Conservation (phyloP, 108 stramenopile genomes). For the Cyclotella cryptica region DNA sequence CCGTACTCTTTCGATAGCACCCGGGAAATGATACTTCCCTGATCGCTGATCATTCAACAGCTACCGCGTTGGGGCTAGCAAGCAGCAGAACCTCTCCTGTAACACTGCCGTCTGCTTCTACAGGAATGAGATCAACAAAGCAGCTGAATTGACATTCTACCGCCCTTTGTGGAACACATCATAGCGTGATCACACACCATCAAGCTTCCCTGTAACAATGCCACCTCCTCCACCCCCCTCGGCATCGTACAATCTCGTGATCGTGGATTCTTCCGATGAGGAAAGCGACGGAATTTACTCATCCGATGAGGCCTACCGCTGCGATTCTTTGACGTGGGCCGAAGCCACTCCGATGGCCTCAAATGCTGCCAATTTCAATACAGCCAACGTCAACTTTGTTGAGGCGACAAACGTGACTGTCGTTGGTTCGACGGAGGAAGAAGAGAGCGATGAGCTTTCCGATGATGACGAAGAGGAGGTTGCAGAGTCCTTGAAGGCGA, state of each 20-base stretch:
- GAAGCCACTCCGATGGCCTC: not conserved
- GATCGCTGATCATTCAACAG: too few relatives aligned
- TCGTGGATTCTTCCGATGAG: constrained; percentile 58
- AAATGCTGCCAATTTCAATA: not conserved
- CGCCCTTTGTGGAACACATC: too few relatives aligned
- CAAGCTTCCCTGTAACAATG: constrained; percentile 33
- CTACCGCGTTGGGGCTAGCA: too few relatives aligned
- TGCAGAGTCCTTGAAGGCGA: constrained; percentile 32
- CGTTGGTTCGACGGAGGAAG: not conserved
- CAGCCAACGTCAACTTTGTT: not conserved
- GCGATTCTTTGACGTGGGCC: constrained; percentile 14
- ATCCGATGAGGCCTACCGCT: not conserved
- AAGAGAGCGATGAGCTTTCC: not conserved
- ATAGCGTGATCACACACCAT: too few relatives aligned
- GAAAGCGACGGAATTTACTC: constrained; percentile 53
- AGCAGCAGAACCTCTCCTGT: too few relatives aligned
- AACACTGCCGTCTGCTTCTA: too few relatives aligned
- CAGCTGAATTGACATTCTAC: too few relatives aligned
- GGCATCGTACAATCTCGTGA: constrained; percentile 68
- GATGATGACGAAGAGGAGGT: constrained; percentile 15
- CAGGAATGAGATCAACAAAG: too few relatives aligned
- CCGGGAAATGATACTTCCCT: too few relatives aligned
- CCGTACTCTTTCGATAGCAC: too few relatives aligned
- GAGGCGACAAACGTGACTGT: constrained; percentile 9
- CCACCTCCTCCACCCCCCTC: constrained; percentile 85